These are phyloP conservation scores for Fusarium piperis DNA, from an alignment of 2,329 filamentous ascomycete species.

Conservation along the genomic window DNA sequence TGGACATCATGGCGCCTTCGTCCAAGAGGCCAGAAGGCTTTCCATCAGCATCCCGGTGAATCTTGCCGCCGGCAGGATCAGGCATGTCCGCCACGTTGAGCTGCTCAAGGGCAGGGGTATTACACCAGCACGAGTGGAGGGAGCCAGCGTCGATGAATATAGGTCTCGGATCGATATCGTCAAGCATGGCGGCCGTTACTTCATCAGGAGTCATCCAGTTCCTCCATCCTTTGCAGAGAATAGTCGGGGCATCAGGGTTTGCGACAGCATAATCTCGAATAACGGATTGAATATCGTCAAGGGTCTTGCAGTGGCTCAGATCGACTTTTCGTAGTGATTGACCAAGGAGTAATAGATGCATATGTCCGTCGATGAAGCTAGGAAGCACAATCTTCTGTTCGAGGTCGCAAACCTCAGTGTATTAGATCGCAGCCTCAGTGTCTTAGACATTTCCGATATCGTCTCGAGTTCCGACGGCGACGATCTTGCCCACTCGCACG, in stretches of 20 bases:
- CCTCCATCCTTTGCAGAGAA: constrained; percentile 58
- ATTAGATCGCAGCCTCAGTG: neutral
- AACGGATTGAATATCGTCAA: neutral
- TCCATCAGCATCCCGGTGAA: neutral
- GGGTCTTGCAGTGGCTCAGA: neutral
- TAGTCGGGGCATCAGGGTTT: neutral
- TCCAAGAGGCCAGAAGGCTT: neutral
- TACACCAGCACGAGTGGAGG: constrained; percentile 66
- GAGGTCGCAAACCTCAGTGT: neutral
- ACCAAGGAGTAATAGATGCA: neutral
- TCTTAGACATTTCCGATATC: constrained; percentile 1
- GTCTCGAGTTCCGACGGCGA: constrained; percentile 42
- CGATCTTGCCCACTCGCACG: constrained; percentile 43
- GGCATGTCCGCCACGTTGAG: constrained; percentile 55
- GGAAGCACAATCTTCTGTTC: neutral
- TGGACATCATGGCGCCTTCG: neutral
- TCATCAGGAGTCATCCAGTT: constrained; percentile 57
- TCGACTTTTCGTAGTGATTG: neutral
- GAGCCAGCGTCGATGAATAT: constrained; percentile 65
- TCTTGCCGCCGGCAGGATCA: neutral
- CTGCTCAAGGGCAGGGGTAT: constrained; percentile 58
- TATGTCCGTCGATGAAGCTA: neutral
- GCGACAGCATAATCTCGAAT: neutral
- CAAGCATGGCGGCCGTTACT: constrained; percentile 55
- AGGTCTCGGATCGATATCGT: constrained; percentile 62